These are phyloP conservation scores for Punctularia strigosozonata DNA, from an alignment of 768 basidiomycete species.

Conservation along the genomic window DNA sequence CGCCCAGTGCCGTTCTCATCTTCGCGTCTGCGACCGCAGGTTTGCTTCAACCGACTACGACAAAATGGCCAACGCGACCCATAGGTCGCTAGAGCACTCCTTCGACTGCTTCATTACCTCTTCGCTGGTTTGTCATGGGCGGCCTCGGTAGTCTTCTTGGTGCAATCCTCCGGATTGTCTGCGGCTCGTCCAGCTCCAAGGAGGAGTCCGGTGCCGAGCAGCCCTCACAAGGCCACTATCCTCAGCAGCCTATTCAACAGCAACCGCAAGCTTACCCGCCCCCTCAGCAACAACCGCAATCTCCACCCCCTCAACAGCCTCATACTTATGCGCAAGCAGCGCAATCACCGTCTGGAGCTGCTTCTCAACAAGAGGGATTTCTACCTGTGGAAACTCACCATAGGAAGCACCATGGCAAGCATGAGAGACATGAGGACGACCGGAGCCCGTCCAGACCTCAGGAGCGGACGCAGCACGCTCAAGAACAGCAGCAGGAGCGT, in stretches of 20 bases:
- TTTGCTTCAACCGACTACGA: too few species aligned
- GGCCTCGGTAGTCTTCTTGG: not conserved
- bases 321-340: constrained; percentile 6
- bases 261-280: constrained; percentile 3
- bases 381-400: too few species aligned
- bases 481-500: constrained; percentile 5
- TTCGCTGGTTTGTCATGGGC: too few species aligned
- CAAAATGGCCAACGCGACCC: too few species aligned
- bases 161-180: not conserved
- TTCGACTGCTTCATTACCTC: not conserved
- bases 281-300: constrained; percentile 3
- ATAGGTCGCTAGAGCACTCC: too few species aligned
- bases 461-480: constrained; percentile 7
- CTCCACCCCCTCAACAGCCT: constrained; percentile 1
- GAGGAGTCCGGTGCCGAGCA: not conserved
- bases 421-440: too few species aligned
- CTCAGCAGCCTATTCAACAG: constrained; percentile 5
- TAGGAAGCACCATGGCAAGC: too few species aligned
- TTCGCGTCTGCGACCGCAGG: too few species aligned
- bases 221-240: not conserved
- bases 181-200: not conserved
- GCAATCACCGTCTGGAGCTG: too few species aligned
- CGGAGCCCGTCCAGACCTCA: too few species aligned
- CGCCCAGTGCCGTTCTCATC: too few species aligned
- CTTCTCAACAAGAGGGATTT: too few species aligned